Conservation (phyloP, 2,329 filamentous ascomycete genomes). For the Alternaria tenuissima region DNA sequence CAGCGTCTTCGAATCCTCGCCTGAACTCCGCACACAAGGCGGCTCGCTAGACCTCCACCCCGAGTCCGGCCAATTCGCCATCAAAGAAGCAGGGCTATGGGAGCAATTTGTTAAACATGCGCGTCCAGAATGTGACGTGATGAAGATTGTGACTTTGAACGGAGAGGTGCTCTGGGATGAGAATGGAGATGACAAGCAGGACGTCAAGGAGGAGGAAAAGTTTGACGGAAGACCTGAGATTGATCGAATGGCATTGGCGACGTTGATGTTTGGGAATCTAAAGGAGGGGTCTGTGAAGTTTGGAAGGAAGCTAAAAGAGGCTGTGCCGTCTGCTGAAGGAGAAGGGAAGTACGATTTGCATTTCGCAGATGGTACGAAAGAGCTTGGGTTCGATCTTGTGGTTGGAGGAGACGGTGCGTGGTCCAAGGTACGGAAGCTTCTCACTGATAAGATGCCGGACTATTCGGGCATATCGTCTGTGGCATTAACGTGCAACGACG, state of each 20-base stretch:
- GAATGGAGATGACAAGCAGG: slow-evolving; percentile 45
- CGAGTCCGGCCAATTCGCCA: slow-evolving; percentile 59
- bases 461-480: slow-evolving; percentile 59
- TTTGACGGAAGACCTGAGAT: slow-evolving; percentile 56
- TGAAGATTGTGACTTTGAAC: slow-evolving; percentile 56
- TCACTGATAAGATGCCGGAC: slow-evolving; percentile 50
- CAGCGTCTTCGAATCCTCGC: slow-evolving; percentile 57
- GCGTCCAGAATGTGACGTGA: slow-evolving; percentile 62
- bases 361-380: slow-evolving; percentile 44
- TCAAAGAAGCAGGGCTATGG: slow-evolving; percentile 61
- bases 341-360: slow-evolving; percentile 31
- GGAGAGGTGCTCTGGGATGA: slow-evolving; percentile 44
- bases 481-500: slow-evolving; percentile 55
- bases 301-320: slow-evolving; percentile 46
- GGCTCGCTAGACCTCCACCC: slow-evolving; percentile 63
- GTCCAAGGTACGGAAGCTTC: slow-evolving; percentile 48
- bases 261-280: slow-evolving; percentile 56
- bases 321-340: slow-evolving; percentile 31
- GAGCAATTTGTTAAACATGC: slow-evolving; percentile 61
- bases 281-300: slow-evolving; percentile 49
- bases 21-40: slow-evolving; percentile 46
- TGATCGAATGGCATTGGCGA: slow-evolving; percentile 53
- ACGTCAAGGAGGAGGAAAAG: slow-evolving; percentile 46
- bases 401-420: slow-evolving; percentile 59
- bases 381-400: slow-evolving; percentile 54